Conservation (phyloP, 129 eudicot genomes). For the Tagetes patula region DNA sequence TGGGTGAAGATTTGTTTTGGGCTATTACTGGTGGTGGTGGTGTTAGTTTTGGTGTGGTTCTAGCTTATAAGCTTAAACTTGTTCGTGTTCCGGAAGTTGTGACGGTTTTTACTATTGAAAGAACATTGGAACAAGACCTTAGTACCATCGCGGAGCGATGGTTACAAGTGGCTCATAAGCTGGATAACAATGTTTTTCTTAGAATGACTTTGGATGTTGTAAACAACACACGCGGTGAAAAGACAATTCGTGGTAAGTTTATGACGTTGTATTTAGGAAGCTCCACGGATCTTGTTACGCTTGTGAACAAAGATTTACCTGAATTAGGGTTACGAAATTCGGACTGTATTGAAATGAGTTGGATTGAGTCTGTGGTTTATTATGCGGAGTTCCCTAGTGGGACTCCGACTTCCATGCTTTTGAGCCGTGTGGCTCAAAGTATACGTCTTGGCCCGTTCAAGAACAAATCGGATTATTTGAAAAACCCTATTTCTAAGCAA, state of each 20-base stretch:
- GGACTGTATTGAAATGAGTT: neutral
- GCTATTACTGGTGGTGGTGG: too few species aligned
- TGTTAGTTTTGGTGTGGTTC: too few species aligned
- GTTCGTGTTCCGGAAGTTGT: too few species aligned
- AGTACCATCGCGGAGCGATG: neutral
- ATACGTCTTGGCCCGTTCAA: neutral
- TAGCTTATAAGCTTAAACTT: too few species aligned
- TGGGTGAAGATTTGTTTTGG: too few species aligned
- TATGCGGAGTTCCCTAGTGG: neutral
- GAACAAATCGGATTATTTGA: slow-evolving; percentile 12
- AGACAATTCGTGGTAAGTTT: neutral
- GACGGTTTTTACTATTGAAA: too few species aligned
- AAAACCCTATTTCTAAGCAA: slow-evolving; percentile 1
- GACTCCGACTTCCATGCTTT: neutral
- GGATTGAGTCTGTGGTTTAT: neutral
- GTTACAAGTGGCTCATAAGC: neutral
- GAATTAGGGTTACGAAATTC: neutral
- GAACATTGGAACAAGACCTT: too few species aligned
- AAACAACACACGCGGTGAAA: neutral
- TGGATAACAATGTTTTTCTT: neutral
- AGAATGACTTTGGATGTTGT: neutral
- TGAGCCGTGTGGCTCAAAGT: neutral
- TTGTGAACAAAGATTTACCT: neutral
- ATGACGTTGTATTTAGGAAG: slow-evolving; percentile 6
- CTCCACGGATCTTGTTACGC: neutral